These are phyloP conservation scores for Rhodotorula diobovata DNA, from an alignment of 768 basidiomycete species.

Conservation along the genomic window DNA sequence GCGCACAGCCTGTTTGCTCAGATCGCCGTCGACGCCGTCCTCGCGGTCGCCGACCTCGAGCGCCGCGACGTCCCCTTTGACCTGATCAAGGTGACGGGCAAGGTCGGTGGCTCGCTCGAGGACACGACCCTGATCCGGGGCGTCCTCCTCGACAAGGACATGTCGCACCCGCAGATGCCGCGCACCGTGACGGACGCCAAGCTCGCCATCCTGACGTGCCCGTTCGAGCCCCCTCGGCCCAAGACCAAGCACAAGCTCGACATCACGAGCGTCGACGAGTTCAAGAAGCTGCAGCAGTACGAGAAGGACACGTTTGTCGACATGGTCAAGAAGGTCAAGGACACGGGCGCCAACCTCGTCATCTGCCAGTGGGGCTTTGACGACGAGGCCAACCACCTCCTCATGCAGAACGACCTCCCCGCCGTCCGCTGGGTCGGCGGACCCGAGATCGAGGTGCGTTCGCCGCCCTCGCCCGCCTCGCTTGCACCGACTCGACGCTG, in stretches of 20 bases:
- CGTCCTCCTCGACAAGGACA: conserved; percentile 98
- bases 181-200: conserved; percentile 77
- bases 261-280: conserved; percentile 93
- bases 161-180: conserved; percentile 99
- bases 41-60: conserved; percentile 89
- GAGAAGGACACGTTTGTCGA: conserved; percentile 93
- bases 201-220: conserved; percentile 94
- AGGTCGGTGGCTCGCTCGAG: conserved; percentile 92
- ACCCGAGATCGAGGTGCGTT: conserved; percentile 87
- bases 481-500: background rate
- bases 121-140: conserved; percentile 94
- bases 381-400: conserved; percentile 94
- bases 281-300: conserved; percentile 86
- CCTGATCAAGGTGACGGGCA: conserved; percentile 97
- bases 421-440: conserved; percentile 99
- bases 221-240: conserved; percentile 96
- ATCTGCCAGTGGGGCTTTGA: conserved; percentile 99
- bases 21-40: conserved; percentile 95
- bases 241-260: conserved; percentile 99
- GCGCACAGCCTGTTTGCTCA: conserved; percentile 91
- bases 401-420: conserved; percentile 97
- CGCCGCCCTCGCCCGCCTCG: no score
- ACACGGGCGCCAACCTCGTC: conserved; percentile 94
- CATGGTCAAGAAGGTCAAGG: conserved; percentile 95
- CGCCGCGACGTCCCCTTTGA: conserved; percentile 94